Base-by-base conservation (phyloP, 2,329 filamentous ascomycete species). In the Xylaria sp. region DNA sequence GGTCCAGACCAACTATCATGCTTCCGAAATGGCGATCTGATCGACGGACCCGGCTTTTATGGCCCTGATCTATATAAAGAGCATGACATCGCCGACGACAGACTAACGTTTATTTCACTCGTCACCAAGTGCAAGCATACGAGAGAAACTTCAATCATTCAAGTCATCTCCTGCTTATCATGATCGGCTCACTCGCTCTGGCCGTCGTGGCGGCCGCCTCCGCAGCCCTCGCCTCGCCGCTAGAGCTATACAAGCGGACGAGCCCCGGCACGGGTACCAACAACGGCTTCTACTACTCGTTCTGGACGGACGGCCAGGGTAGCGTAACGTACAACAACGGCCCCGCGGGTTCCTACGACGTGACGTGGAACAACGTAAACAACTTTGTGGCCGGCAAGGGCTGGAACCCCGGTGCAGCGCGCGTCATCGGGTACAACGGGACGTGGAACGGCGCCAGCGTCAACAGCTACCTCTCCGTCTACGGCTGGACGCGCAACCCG, bases 201-300 rank as follows among this genome's bases (percentile, higher is more conserved):
- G 68, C 68, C 15, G 39, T 67, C 12, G 43, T 67, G 18, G 66
- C 68, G 43, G 68, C 65, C 4, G 68, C 66, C 36, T 59, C 65
- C 15, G 62, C 41, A 58, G 66, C 43, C 33, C 2, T 69, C 25
- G 70, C 65, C 39, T 72, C 70, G 2, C 70, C 70, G 13, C 79
- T 68, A 89, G 10, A 46, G 18, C 7, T 2, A 23, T 28, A n/a
- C 2, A 28, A 18, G 12, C 20, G 6, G 2, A 18, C 67, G 66
- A 49, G 66, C 46, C 12, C 31, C 8, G 13, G 18, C 28, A 28
- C 13, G 36, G 10, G n/a, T 54, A 70, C 71, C 80, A 86, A 83
- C 75, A 89, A 89, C 78, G 84, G 82, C 23, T 90, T 84, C 81
- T 90, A 86, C 82, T 90, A 87, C 80, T 88, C 85, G 18, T 89